phyloP scores from a whole-genome alignment of 2,329 filamentous ascomycete genomes.

The Cordyceps javanica region DNA sequence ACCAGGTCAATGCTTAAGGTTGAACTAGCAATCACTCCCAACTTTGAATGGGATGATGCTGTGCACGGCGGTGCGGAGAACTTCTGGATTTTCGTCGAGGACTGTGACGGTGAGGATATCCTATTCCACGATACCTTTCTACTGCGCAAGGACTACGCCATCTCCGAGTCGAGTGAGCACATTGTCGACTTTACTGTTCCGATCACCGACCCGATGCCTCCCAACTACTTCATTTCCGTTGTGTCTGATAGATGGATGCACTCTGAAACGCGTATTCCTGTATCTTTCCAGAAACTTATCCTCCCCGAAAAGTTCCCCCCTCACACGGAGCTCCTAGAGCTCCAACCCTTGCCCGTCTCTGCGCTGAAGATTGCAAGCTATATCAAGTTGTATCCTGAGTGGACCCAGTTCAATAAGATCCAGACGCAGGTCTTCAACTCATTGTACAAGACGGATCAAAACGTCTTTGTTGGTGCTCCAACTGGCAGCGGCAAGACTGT shows the following conservation, averaged over 20 bases:
- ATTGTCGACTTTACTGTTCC: constrained; percentile 93
- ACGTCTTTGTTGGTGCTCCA: constrained; percentile 87
- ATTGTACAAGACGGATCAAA: constrained; percentile 83
- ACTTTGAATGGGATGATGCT: constrained; percentile 90
- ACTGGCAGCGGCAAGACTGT: constrained; percentile 95
- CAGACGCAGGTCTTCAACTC: constrained; percentile 97
- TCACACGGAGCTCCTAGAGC: constrained; percentile 83
- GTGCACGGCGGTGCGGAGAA: constrained; percentile 83
- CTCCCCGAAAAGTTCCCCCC: constrained; percentile 93
- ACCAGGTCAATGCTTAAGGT: constrained; percentile 89
- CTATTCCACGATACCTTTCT: constrained; percentile 93
- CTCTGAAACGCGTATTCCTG: constrained; percentile 84
- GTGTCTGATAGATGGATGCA: constrained; percentile 98
- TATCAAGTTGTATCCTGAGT: constrained; percentile 71
- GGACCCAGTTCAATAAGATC: constrained; percentile 91
- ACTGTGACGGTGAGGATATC: constrained; percentile 94
- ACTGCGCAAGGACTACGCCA: constrained; percentile 81
- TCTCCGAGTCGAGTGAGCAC: constrained; percentile 84
- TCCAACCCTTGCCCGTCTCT: constrained; percentile 84
- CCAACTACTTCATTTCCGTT: constrained; percentile 96
- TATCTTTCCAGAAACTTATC: constrained; percentile 92
- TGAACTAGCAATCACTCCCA: constrained; percentile 85
- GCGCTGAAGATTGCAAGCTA: constrained; percentile 85
- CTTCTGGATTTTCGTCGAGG: constrained; percentile 97
- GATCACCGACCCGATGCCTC: constrained; percentile 95